Evolutionary conservation across 2,329 filamentous ascomycete species (phyloP), one percentile per base, ranked within the genome.

Genomic region (Curvularia sp.): DNA sequence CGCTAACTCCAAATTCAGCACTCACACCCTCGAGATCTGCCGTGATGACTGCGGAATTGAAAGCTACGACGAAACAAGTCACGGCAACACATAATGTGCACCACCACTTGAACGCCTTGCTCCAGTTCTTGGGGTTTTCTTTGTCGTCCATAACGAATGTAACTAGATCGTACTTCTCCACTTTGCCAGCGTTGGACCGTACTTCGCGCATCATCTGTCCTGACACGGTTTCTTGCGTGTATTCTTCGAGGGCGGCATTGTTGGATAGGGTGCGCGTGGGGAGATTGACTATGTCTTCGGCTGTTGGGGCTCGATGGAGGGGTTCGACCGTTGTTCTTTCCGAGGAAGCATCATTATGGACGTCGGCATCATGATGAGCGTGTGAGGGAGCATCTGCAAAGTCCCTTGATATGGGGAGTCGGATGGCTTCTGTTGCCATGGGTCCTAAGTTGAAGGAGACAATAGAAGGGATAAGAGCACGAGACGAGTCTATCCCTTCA

Each of bases 101-200:
- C 68, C 71, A 79, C 91, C 91, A 94, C 78, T 93, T 95, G 75
- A 81, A 89, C 1, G 78, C 80, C 75, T 92, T 92, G 55, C 84
- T 86, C 90, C 90, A 95, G 76, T 94, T 95, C 82, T 94, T 94
- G 0, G 92, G 91, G 70, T 94, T 94, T 63, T 88, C 89, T 0
- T 86, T 84, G 73, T 95, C 91, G 57, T 87, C 80, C 2, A 88
- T 83, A 3, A 82, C 84, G 71, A 95, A 96, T 0, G 88, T 90
- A 32, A 91, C 87, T 9, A 91, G 79, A 57, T 88, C 86, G 71
- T 85, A 88, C 60, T 73, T 64, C 55, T 79, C 73, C n/a, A 81
- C 74, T 51, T 79, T 74, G 3, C 83, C 82, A 2, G 79, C 80
- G 47, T 88, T 84, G 3, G 90, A 86, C 64, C 78, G 78, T 19